Conservation (phyloP, 768 basidiomycete genomes). For the Rhodotorula paludigena region DNA sequence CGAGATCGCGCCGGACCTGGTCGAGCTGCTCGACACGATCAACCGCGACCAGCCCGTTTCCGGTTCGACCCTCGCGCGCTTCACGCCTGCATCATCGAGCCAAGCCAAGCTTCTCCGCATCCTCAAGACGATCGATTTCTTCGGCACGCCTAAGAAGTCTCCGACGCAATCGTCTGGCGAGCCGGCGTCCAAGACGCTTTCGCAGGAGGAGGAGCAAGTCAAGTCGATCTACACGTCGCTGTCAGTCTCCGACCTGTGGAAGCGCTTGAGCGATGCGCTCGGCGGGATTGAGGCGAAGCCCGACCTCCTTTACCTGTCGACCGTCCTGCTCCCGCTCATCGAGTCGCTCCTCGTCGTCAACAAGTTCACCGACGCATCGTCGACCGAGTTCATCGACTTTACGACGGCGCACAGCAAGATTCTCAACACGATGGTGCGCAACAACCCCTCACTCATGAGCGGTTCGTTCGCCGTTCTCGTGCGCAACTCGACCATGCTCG, state of each 20-base stretch:
- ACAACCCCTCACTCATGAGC: conserved; percentile 95
- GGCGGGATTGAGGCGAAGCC: conserved; percentile 71
- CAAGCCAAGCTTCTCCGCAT: conserved; percentile 96
- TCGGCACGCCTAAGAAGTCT: conserved; percentile 19
- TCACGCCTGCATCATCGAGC: conserved; percentile 85
- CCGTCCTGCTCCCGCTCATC: conserved; percentile 85
- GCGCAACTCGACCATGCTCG: conserved; percentile 89
- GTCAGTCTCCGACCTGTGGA: conserved; percentile 83
- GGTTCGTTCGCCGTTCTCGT: conserved; percentile 95
- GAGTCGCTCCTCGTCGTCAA: conserved; percentile 60
- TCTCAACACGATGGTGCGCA: conserved; percentile 94
- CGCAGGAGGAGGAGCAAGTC: conserved; percentile 50
- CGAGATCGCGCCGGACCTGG: conserved; percentile 66
- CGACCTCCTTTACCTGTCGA: conserved; percentile 80
- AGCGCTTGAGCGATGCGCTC: conserved; percentile 80
- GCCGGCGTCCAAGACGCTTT: conserved; percentile 13
- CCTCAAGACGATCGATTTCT: conserved; percentile 86
- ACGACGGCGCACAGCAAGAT: conserved; percentile 49
- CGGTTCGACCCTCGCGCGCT: conserved; percentile 60
- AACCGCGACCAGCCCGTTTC: conserved; percentile 46
- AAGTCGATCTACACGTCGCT: conserved; percentile 85
- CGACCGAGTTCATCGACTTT: conserved; percentile 36
- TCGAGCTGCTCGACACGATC: conserved; percentile 65
- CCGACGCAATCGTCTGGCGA: not conserved
- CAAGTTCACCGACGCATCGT: conserved; percentile 39